Evolutionary conservation across 495 filamentous ascomycete species (phyloP), one percentile per base, ranked within the genome.

Genomic region (Penicillium samsonianum): DNA sequence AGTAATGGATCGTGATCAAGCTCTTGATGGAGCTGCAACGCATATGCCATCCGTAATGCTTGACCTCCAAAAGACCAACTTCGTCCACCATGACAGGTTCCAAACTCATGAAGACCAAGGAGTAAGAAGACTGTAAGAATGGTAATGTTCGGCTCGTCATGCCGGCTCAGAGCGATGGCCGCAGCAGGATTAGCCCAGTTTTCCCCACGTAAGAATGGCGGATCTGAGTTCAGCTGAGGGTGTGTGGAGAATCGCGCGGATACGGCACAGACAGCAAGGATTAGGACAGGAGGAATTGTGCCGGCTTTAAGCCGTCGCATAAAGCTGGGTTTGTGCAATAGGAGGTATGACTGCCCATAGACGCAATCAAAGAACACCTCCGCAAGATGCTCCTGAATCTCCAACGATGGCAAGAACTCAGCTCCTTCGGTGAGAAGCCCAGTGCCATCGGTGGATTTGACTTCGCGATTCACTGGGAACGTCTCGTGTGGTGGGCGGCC

Each of bases 301-400:
- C 87, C 84, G 49, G 82, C 77, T 56, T 82, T 84, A 57, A 95
- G 76, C 60, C 89, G 88, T 54, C 93, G 82, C 86, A 97, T 96
- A 69, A 91, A 98, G 63, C 92, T 97, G 19, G 93, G 92, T 67
- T 96, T 97, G 69, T 98, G 94, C 30, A 98, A 83, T n/a, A 98
- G 74, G 57, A 92, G 89, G 68, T 97, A 98, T 5, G 90, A 87
- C 67, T 98, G 94, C 20, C 94, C 94, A 68, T 98, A 98, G 4
- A 98, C 79, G 63, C 88, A 95, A 64, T 97, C 93, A 65, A 98
- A 98, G 71, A 92, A 98, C 0, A 96, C 87, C 70, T 97, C 92
- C 14, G 93, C 87, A 5, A 98, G 79, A 71, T 98, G 92, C 65
- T 96, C 90, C 68, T 98, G 94, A 16, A 98, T 83, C 40, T 96